Evolutionary conservation across 176 grass and related monocot species (phyloP), one percentile per base, ranked within the genome.

Genomic region (Musa acuminata): DNA sequence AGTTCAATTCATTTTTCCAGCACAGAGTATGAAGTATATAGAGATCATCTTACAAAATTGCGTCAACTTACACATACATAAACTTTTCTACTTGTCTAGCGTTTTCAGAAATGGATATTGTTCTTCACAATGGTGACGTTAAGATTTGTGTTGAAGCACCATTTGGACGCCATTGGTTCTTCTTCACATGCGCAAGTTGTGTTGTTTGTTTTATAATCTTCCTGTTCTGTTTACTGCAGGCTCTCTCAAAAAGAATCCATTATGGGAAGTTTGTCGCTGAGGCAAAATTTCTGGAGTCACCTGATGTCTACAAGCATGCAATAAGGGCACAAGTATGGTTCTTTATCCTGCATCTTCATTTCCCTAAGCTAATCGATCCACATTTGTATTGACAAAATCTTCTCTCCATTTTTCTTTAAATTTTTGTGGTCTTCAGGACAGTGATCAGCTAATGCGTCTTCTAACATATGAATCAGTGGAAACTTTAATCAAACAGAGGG

Each of bases 191-290:
- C n/a, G 55, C 62, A 26, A 65, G 2, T 26, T 26, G 21, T 8
- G 23, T 65, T 65, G 3, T 22, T 35, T 29, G 13, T 29, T 63
- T 5, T 12, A 4, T 19, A 9, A 6, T 14, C 11, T 43, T 22
- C 29, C 21, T 59, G 13, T 9, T 10, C 64, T 79, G 13, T 49
- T 53, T 19, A 57, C 0, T 73, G 55, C 78, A 99, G 91, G 96
- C 84, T 50, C 91, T 99, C 59, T 99, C 91, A 6, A 95, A 95
- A 78, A 99, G 96, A 89, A 99, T 99, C 69, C 96, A 99, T 80
- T 95, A 95, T 69, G 96, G 96, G 1, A 99, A 95, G 79, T 99
- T 91, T 81, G 96, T 99, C 7, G 91, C 96, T 49, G 96, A 99
- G 83, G 88, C 88, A 51, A 99, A 99, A 83, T 99, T 95, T 80